Evolutionary conservation across 2,329 filamentous ascomycete species (phyloP), one percentile per base, ranked within the genome.

Genomic region (Helminthosporium solani): DNA sequence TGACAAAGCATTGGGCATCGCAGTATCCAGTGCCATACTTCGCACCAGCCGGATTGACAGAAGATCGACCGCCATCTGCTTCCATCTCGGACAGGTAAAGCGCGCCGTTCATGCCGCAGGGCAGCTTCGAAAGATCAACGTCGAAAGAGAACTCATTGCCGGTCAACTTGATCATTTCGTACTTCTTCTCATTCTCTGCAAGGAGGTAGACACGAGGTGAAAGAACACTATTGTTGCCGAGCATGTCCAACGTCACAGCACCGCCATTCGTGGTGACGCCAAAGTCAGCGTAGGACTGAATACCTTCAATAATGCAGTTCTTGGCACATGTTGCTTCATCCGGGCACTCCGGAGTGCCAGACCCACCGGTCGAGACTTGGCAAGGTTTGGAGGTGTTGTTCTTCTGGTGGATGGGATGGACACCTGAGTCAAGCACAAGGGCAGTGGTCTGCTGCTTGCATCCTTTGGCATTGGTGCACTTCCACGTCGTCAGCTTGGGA

Each of bases 61-160:
- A 46, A 15, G 62, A 67, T n/a, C 63, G 61, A 6, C 69, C 68
- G 38, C 69, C 69, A 33, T 61, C 52, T 8, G 57, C 65, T 42
- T 66, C 54, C 70, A 72, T 72, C 53, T 72, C 69, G 14, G 63
- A 66, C 7, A 72, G 57, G 40, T 72, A 72, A 5, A 72, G 44
- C 40, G 70, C 70, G 33, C 70, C 68, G 42, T 72, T 72, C 66
- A 71, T 31, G 21, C 70, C 70, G 51, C 70, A 72, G 4, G 68
- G 69, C n/a, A 71, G 56, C 53, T 67, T 70, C 3, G 69, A 71
- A 2, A 66, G 80, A 63, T 88, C 85, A 20, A 87, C 84, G 44
- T 87, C 84, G 51, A 88, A 87, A 44, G 83, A 84, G 71, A 88
- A 84, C 68, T 88, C 85, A 61, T 84, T 78, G 70, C 82, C 82